Evolutionary conservation across 2,329 filamentous ascomycete species (phyloP), one percentile per base, ranked within the genome.

Genomic region (Mycogone perniciosa): DNA sequence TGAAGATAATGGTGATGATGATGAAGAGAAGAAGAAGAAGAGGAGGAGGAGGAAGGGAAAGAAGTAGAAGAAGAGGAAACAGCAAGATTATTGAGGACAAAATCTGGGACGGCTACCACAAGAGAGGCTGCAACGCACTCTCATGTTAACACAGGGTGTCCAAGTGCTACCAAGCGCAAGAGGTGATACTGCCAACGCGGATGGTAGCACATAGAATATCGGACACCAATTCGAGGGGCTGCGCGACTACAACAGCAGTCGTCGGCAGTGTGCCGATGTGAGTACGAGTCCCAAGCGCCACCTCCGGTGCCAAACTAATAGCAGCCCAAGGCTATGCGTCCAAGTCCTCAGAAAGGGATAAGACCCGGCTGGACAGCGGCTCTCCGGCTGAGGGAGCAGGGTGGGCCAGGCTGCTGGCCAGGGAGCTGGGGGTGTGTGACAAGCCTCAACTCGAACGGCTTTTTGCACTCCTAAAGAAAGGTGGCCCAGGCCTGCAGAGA

Each of bases 101-200:
- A 27, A 47, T 40, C 40, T 43, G 46, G 54, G 31, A 48, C 48
- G 41, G 51, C 56, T 61, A 61, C 57, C 64, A 66, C 63, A 62
- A 59, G 55, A 59, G 65, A 64, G 59, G 64, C 60, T 65, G 66
- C 70, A 65, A 63, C 56, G 64, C 64, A 59, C 61, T 62, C 60
- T 34, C 60, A 64, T 67, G 63, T 63, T 54, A 46, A 64, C 57
- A 61, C 60, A 60, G 59, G 52, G 56, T 59, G 60, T 54, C 56
- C 54, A 53, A 57, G 63, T 64, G 56, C 53, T 46, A 65, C 60
- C 61, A 60, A 55, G 29, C 53, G 39, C 57, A 62, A 49, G 50
- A 48, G 45, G 72, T 74, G 60, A 67, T 67, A 75, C 72, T 70
- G 71, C 71, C 68, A 73, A 64, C 67, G 62, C 64, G 64, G 61